Evolutionary conservation across 345 rosid genomes (phyloP).

Genomic region (Eucalyptus decipiens): DNA sequence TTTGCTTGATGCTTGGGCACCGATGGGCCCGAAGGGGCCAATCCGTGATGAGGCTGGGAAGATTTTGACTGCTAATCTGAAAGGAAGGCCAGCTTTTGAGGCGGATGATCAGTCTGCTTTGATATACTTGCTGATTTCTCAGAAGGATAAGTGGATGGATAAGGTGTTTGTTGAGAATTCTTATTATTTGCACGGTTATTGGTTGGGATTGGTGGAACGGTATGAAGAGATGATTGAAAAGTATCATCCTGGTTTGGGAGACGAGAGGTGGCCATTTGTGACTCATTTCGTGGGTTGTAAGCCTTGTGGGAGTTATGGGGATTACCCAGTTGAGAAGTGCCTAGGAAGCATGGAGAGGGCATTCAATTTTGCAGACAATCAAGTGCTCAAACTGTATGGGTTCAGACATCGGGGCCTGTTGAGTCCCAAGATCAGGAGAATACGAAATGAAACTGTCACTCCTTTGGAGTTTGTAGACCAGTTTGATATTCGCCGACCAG

Average conservation of each 20-base stretch:
- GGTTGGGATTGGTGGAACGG: slow-evolving; percentile 85
- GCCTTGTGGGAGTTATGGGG: slow-evolving; percentile 96
- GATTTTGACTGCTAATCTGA: slow-evolving; percentile 71
- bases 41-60: slow-evolving; percentile 87
- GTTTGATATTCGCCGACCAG: slow-evolving; percentile 63
- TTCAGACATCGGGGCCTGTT: slow-evolving; percentile 86
- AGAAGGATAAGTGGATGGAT: slow-evolving; percentile 79
- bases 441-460: slow-evolving; percentile 61
- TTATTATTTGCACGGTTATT: slow-evolving; percentile 85
- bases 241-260: slow-evolving; percentile 91
- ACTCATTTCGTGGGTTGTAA: slow-evolving; percentile 95
- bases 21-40: slow-evolving; percentile 87
- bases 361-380: slow-evolving; percentile 88
- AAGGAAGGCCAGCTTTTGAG: slow-evolving; percentile 85
- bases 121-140: slow-evolving; percentile 72
- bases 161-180: slow-evolving; percentile 86
- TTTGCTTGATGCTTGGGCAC: slow-evolving; percentile 92
- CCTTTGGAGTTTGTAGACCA: slow-evolving; percentile 63
- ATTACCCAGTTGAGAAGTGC: slow-evolving; percentile 86
- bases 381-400: slow-evolving; percentile 81
- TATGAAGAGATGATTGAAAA: slow-evolving; percentile 96
- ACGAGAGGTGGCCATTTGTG: slow-evolving; percentile 95
- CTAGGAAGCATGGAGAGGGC: slow-evolving; percentile 94
- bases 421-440: slow-evolving; percentile 90
- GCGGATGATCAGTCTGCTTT: slow-evolving; percentile 96